These are phyloP conservation scores for Wolfiporia cocos DNA, from an alignment of 1,284 basidiomycete species.

Conservation along the genomic window DNA sequence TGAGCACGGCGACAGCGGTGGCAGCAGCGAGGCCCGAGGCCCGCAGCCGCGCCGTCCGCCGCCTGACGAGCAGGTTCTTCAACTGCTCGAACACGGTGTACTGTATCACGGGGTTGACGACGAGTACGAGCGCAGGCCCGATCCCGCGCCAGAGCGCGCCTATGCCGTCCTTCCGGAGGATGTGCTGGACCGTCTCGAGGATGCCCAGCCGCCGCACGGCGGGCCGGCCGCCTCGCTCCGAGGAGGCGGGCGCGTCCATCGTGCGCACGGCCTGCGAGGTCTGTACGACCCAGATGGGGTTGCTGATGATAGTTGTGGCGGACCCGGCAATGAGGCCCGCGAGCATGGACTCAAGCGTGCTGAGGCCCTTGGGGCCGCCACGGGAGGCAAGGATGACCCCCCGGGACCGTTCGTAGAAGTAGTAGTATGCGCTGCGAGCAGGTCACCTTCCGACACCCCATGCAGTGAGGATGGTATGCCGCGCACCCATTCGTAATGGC, in stretches of 20 bases:
- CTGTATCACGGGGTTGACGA: conserved; percentile 92
- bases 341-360: conserved; percentile 85
- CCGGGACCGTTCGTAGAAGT: conserved; percentile 73
- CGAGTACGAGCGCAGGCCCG: conserved; percentile 88
- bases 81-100: conserved; percentile 88
- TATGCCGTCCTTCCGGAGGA: conserved; percentile 75
- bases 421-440: conserved; percentile 67
- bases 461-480: too few relatives aligned
- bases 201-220: conserved; percentile 54
- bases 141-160: conserved; percentile 93
- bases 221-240: conserved; percentile 22
- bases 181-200: conserved; percentile 63
- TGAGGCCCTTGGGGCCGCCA: conserved; percentile 60
- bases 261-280: conserved; percentile 83
- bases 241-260: conserved; percentile 28
- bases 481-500: conserved; percentile 85
- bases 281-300: conserved; percentile 96
- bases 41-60: conserved; percentile 49
- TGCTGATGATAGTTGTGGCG: conserved; percentile 86
- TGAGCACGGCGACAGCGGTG: conserved; percentile 41
- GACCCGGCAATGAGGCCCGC: conserved; percentile 84
- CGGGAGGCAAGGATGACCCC: conserved; percentile 52
- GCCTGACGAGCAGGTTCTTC: conserved; percentile 69
- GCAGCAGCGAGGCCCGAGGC: conserved; percentile 35
- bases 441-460: too few relatives aligned